These are phyloP conservation scores for Knoxia roxburghii DNA, from an alignment of 257 asterid genomes.

Conservation along the genomic window DNA sequence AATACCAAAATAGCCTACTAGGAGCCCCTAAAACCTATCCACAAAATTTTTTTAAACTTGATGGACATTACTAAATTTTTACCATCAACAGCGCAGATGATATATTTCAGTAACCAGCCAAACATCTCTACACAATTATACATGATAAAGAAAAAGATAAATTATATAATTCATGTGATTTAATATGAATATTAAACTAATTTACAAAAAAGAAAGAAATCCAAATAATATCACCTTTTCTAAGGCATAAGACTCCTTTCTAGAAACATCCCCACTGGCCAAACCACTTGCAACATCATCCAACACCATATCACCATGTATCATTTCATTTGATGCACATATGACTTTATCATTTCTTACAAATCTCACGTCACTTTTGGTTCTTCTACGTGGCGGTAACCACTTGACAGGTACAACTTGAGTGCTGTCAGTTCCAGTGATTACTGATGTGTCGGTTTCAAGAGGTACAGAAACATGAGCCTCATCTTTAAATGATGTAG, in stretches of 20 bases:
- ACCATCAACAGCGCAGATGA: not conserved
- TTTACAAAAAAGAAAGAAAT: constrained; percentile 5
- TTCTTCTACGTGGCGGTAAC: constrained; percentile 73
- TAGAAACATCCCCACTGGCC: constrained; percentile 37
- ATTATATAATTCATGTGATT: not conserved
- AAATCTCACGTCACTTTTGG: constrained; percentile 51
- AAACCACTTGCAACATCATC: constrained; percentile 28
- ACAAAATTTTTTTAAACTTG: not conserved
- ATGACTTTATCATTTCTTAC: constrained; percentile 37
- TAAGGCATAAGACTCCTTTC: constrained; percentile 27
- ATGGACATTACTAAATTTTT: not conserved
- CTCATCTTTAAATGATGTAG: constrained; percentile 30
- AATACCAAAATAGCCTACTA: not conserved
- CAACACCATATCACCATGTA: constrained; percentile 21
- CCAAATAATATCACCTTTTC: constrained; percentile 42
- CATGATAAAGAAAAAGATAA: not conserved
- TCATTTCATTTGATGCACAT: constrained; percentile 32
- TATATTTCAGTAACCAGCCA: not conserved
- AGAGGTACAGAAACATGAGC: constrained; percentile 31
- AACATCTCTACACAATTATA: not conserved
- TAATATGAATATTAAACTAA: not conserved
- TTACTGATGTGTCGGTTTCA: constrained; percentile 38
- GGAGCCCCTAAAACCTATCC: not conserved
- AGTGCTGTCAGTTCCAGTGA: constrained; percentile 43
- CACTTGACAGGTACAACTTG: constrained; percentile 65